phyloP scores from a whole-genome alignment of 331 rosid genomes.

The Spiraea crenata region DNA sequence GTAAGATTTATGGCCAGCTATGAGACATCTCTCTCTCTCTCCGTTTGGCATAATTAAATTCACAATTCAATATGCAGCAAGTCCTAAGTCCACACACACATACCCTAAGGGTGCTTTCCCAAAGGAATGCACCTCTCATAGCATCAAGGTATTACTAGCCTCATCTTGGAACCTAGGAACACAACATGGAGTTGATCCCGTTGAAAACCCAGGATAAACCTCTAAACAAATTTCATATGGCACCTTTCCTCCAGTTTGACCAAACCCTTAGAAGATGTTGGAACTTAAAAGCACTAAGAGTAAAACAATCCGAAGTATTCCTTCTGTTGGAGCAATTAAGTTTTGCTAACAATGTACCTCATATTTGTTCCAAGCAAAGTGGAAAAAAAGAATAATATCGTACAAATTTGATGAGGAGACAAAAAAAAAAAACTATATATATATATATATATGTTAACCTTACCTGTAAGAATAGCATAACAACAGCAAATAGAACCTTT shows the following conservation, averaged over 20 bases:
- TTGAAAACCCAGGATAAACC: neutral
- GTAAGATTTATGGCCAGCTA: neutral
- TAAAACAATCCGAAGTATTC: constrained; percentile 7
- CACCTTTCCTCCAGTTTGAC: constrained; percentile 7
- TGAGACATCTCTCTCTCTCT: neutral
- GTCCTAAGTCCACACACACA: neutral
- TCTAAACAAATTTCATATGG: neutral
- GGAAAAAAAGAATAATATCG: neutral
- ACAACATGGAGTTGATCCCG: neutral
- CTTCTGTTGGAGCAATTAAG: neutral
- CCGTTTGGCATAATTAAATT: neutral
- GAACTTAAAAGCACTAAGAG: neutral
- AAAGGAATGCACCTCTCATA: neutral
- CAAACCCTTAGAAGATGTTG: neutral
- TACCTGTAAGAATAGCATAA: constrained; percentile 93
- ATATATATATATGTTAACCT: neutral
- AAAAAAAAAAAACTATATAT: too few species aligned
- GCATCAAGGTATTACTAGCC: neutral
- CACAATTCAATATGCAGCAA: neutral
- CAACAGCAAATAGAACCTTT: constrained; percentile 86
- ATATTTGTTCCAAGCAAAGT: constrained; percentile 6
- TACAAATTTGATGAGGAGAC: constrained; percentile 18
- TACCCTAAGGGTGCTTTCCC: neutral
- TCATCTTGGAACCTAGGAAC: neutral
- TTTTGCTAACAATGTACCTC: neutral